Base-by-base conservation (phyloP, 164 flowering plant genomes). In the Chimonanthus praecox region DNA sequence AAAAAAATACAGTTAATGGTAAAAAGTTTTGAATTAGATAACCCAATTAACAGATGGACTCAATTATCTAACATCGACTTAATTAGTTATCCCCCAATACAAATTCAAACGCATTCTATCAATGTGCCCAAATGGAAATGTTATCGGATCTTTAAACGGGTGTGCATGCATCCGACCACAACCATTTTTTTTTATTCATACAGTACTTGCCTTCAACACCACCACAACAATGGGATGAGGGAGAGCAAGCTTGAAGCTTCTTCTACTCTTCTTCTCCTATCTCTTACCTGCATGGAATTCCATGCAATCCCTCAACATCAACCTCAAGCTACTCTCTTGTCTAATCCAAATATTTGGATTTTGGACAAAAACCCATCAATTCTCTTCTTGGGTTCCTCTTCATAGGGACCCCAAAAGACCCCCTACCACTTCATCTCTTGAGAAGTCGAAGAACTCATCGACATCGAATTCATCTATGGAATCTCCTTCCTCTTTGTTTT, bases 371-470 rank as follows among this genome's bases (percentile, higher is more conserved):
- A n/a, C 20, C 54, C 54, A 48, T 49, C 70, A n/a, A 68, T 7
- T n/a, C 43, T 49, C 51, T 16, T 54, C 54, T n/a, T 18, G 70
- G n/a, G 70, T n/a, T 68, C 15, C 70, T 47, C 70, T 68, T 47
- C 58, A 7, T 4, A n/a, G 6, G n/a, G 70, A 47, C 43, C n/a
- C 68, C 4, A 5, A 47, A 48, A n/a, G 70, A 47, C 18, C 13
- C n/a, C 54, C 43, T 18, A 21, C 44, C 18, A 21, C 44, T 63
- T 6, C 70, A 68, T n/a, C 54, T 43, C 47, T 47, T 4, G 70
- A 68, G 70, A 68, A 68, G 15, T 68, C 70, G 48, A 68, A 68
- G 51, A 68, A 68, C 20, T 68, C 70, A 4, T 68, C 54, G 21
- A 48, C 70, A 48, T 68, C 47, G 33, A 68, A 48, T 9, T 68